Conservation (phyloP, 2,329 filamentous ascomycete species). For the Sarocladiaceae sp. region DNA sequence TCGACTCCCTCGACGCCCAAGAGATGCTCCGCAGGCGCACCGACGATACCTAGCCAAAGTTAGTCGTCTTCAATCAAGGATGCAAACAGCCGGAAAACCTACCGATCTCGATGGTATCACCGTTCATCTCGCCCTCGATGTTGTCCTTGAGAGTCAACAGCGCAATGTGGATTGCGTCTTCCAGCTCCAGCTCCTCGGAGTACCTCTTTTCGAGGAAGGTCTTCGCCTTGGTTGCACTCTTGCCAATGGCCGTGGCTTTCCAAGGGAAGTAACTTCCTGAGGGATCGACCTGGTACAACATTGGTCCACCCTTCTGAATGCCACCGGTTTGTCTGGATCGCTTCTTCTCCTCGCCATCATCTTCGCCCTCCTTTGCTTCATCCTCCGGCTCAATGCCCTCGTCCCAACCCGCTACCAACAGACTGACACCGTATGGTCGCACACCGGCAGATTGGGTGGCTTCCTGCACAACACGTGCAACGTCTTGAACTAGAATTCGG, state of each 20-base stretch:
- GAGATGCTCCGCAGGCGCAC: slow-evolving; percentile 87
- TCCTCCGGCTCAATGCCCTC: slow-evolving; percentile 89
- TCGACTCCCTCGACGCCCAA: slow-evolving; percentile 88
- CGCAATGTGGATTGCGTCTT: slow-evolving; percentile 98
- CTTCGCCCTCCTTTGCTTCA: slow-evolving; percentile 50
- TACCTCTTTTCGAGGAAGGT: slow-evolving; percentile 99
- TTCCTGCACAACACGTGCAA: slow-evolving; percentile 97
- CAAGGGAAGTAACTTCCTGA: slow-evolving; percentile 98
- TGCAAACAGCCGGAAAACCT: slow-evolving; percentile 27
- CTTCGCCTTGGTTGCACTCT: slow-evolving; percentile 97
- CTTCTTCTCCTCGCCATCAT: slow-evolving; percentile 71
- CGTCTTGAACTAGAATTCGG: slow-evolving; percentile 97
- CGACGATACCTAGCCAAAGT: slow-evolving; percentile 73
- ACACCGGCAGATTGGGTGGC: slow-evolving; percentile 98
- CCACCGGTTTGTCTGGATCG: slow-evolving; percentile 84
- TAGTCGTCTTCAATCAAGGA: neutral
- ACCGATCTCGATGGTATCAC: slow-evolving; percentile 98
- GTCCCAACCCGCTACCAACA: slow-evolving; percentile 96
- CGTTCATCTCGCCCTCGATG: slow-evolving; percentile 99
- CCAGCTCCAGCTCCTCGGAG: slow-evolving; percentile 92
- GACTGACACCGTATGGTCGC: slow-evolving; percentile 90
- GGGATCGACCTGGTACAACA: slow-evolving; percentile 98
- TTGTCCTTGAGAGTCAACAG: slow-evolving; percentile 97
- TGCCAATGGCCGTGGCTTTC: slow-evolving; percentile 99
- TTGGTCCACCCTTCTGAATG: slow-evolving; percentile 91